Evolutionary conservation across 306 rosid species (phyloP).

Genomic region (Dalbergia cultrata): DNA sequence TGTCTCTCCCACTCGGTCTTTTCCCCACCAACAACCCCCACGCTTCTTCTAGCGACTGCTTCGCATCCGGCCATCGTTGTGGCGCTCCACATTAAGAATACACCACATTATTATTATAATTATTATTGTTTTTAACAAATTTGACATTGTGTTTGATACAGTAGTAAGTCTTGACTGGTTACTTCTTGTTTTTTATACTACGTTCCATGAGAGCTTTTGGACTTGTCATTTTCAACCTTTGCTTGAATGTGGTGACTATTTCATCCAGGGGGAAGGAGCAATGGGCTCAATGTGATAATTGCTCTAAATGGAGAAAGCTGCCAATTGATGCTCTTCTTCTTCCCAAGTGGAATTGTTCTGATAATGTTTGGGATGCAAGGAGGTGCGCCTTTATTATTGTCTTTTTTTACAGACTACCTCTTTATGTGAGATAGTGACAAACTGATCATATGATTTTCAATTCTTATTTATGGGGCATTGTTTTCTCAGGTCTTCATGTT

Average conservation of each 20-base stretch:
- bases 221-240: slow-evolving; percentile 31
- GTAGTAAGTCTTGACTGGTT: slow-evolving; percentile 20
- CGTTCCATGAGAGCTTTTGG: slow-evolving; percentile 12
- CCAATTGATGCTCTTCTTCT: slow-evolving; percentile 91
- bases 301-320: slow-evolving; percentile 94
- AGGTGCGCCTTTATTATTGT: slow-evolving; percentile 55
- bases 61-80: too few species aligned
- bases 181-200: not conserved
- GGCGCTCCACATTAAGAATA: too few species aligned
- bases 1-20: too few species aligned
- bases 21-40: too few species aligned
- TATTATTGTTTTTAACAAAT: not conserved
- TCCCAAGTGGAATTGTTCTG: slow-evolving; percentile 91
- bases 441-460: slow-evolving; percentile 37
- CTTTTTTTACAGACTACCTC: slow-evolving; percentile 18
- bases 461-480: slow-evolving; percentile 35
- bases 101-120: not conserved
- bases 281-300: slow-evolving; percentile 96
- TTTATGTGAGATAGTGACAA: slow-evolving; percentile 40
- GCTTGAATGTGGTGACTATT: slow-evolving; percentile 47
- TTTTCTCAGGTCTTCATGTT: slow-evolving; percentile 69
- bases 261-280: slow-evolving; percentile 80
- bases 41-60: too few species aligned
- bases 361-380: slow-evolving; percentile 86
- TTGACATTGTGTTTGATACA: slow-evolving; percentile 15